Conservation (phyloP, 495 filamentous ascomycete genomes). For the Aspergillus diversus region DNA sequence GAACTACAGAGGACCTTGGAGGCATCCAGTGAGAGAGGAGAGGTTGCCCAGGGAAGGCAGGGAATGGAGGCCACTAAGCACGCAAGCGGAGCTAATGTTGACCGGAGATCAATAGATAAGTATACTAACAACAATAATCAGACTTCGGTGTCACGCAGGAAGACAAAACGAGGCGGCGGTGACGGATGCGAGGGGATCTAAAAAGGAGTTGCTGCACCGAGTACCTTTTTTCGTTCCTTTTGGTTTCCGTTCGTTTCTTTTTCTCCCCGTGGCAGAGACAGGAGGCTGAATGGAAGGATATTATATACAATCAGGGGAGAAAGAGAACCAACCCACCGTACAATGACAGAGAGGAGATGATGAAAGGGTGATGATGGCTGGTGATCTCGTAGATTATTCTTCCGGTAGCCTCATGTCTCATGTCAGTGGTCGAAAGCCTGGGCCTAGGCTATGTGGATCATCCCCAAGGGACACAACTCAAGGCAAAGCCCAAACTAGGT, state of each 20-base stretch:
- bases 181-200: neutral
- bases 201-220: neutral
- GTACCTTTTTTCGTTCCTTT: no score
- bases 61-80: neutral
- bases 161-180: slow-evolving; percentile 1
- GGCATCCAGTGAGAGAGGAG: slow-evolving; percentile 37
- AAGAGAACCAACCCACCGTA: no score
- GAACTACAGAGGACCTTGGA: slow-evolving; percentile 47
- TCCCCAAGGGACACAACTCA: no score
- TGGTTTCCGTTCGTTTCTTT: no score
- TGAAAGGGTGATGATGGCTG: no score
- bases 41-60: neutral
- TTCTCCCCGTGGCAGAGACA: neutral
- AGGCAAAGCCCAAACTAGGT: no score
- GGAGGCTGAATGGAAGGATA: neutral
- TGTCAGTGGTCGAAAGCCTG: no score
- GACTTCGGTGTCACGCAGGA: neutral
- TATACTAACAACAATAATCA: neutral
- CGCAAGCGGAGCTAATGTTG: slow-evolving; percentile 14
- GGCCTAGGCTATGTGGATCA: no score
- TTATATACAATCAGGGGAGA: no score
- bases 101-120: slow-evolving; percentile 7
- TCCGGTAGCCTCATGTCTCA: no score
- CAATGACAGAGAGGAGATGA: no score
- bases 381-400: no score